These are phyloP conservation scores for Magnaporthiopsis incrustans DNA, from an alignment of 2,329 filamentous ascomycete genomes.

Conservation along the genomic window DNA sequence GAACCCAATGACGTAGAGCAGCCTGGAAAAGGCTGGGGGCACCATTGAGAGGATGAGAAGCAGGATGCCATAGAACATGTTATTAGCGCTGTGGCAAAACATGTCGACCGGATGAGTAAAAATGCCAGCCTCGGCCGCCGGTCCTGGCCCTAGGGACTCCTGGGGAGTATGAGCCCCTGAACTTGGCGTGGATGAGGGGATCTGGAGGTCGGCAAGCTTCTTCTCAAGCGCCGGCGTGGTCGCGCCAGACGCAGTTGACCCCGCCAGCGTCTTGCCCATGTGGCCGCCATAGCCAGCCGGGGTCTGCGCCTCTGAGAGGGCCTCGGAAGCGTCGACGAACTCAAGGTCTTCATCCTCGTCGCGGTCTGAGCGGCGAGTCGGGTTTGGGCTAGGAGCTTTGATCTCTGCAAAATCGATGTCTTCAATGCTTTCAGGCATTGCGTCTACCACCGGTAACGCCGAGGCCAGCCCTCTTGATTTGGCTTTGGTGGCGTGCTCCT, in stretches of 20 bases:
- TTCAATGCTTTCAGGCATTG: slow-evolving; percentile 31
- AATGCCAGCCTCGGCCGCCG: slow-evolving; percentile 29
- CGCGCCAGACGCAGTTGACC: slow-evolving; percentile 6
- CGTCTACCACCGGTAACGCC: slow-evolving; percentile 14
- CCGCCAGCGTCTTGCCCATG: slow-evolving; percentile 21
- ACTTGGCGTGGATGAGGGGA: slow-evolving; percentile 5
- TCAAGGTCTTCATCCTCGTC: slow-evolving; percentile 32
- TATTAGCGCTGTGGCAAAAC: slow-evolving; percentile 83
- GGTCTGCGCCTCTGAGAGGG: slow-evolving; percentile 33
- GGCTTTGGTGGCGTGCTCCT: slow-evolving; percentile 16
- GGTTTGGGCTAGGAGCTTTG: slow-evolving; percentile 3
- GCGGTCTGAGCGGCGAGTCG: slow-evolving; percentile 4
- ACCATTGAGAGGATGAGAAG: slow-evolving; percentile 86
- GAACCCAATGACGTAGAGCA: slow-evolving; percentile 86
- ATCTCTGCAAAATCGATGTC: slow-evolving; percentile 25
- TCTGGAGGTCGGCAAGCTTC: slow-evolving; percentile 6
- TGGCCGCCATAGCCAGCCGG: slow-evolving; percentile 38
- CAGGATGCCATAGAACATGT: slow-evolving; percentile 82
- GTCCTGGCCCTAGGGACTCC: not conserved
- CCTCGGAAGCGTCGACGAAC: slow-evolving; percentile 50
- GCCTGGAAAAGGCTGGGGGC: slow-evolving; percentile 79
- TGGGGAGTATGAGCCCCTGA: not conserved
- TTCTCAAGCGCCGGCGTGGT: slow-evolving; percentile 9
- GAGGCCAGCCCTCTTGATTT: not conserved
- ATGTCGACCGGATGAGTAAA: slow-evolving; percentile 72